Percentiles rank a stretch among this genome's conserved stretches.
Conservation (phyloP, 495 filamentous ascomycete genomes). For the Neurospora sp. region DNA sequence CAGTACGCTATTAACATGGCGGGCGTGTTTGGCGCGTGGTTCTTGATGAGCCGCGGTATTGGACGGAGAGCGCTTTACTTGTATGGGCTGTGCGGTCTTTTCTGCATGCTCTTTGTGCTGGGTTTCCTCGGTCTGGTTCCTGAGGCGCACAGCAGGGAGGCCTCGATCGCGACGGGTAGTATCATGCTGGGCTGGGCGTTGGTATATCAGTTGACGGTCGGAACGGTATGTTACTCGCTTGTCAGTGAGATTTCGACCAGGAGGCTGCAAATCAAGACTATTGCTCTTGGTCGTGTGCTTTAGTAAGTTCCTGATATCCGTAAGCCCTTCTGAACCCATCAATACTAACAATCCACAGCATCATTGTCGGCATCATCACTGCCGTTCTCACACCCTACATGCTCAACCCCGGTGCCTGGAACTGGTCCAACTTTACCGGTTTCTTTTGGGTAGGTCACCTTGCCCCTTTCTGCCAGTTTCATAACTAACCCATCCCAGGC, state of each 20-base stretch:
- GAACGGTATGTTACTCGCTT: constrained; percentile 69
- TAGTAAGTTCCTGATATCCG: constrained; percentile 37
- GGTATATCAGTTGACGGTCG: constrained; percentile 66
- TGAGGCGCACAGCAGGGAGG: constrained; percentile 38
- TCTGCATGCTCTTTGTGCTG: constrained; percentile 56
- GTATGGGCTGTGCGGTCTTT: constrained; percentile 55
- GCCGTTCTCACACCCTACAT: constrained; percentile 65
- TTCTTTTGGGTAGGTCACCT: constrained; percentile 60
- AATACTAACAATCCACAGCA: constrained; percentile 30
- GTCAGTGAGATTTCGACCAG: constrained; percentile 66
- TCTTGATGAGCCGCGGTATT: constrained; percentile 55
- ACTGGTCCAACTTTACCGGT: constrained; percentile 69
- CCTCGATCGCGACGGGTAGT: constrained; percentile 55
- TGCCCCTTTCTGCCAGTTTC: neutral
- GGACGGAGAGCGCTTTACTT: constrained; percentile 66
- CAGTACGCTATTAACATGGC: constrained; percentile 68
- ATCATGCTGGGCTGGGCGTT: constrained; percentile 66
- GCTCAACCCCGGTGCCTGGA: constrained; percentile 63
- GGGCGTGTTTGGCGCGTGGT: constrained; percentile 65
- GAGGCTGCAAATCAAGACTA: constrained; percentile 68
- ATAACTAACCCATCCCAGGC: constrained; percentile 20
- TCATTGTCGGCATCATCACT: constrained; percentile 58
- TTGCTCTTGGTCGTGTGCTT: constrained; percentile 51
- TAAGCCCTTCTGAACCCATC: neutral
- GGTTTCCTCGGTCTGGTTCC: constrained; percentile 63